Conservation (phyloP, 495 filamentous ascomycete species). For the Monascus purpureus region DNA sequence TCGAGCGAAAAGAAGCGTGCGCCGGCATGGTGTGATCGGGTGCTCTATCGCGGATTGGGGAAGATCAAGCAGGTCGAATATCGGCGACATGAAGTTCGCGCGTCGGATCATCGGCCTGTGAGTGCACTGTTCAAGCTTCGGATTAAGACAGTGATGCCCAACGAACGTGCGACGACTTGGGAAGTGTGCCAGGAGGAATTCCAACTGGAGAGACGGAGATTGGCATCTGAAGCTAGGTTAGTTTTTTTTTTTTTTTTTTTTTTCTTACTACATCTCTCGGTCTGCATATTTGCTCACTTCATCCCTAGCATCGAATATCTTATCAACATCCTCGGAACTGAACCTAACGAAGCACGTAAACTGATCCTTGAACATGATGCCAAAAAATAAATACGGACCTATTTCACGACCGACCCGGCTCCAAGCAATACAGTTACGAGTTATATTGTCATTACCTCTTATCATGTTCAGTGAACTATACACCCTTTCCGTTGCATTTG, state of each 20-base stretch:
- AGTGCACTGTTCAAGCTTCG: slow-evolving; percentile 68
- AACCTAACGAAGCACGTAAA: slow-evolving; percentile 29
- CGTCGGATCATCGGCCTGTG: slow-evolving; percentile 89
- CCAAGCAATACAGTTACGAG: too few species aligned
- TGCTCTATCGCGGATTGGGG: slow-evolving; percentile 73
- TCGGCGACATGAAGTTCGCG: slow-evolving; percentile 70
- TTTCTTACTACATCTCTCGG: background rate
- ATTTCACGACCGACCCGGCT: too few species aligned
- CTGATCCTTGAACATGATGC: slow-evolving; percentile 18
- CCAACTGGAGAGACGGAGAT: slow-evolving; percentile 47
- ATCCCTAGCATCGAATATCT: slow-evolving; percentile 35
- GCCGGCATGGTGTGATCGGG: slow-evolving; percentile 94
- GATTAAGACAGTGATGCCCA: slow-evolving; percentile 61
- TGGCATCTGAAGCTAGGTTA: slow-evolving; percentile 50
- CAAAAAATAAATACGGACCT: background rate
- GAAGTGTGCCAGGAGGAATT: slow-evolving; percentile 58
- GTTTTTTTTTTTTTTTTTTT: slow-evolving; percentile 5
- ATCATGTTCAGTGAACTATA: too few species aligned
- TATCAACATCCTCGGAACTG: slow-evolving; percentile 35
- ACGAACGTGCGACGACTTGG: slow-evolving; percentile 50
- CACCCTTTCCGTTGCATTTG: too few species aligned
- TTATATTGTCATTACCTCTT: too few species aligned
- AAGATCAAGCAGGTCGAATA: slow-evolving; percentile 82
- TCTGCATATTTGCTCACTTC: slow-evolving; percentile 1
- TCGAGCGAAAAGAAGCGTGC: slow-evolving; percentile 85